Evolutionary conservation across 495 filamentous ascomycete species (phyloP), one percentile per base, ranked within the genome.

Genomic region (Podospora comata): DNA sequence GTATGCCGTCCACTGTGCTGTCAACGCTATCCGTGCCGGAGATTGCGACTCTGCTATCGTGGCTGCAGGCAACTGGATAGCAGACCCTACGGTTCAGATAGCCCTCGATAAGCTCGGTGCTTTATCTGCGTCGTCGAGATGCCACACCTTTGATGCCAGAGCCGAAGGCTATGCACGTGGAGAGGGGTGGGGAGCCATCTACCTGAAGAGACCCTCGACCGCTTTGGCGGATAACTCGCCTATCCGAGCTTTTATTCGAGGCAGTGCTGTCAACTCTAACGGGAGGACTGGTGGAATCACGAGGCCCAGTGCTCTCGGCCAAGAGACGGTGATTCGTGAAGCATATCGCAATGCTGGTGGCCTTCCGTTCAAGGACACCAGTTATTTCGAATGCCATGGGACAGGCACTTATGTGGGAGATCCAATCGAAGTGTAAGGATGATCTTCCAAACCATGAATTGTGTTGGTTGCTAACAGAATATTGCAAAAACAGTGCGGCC

Each of bases 81-180:
- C 63, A 54, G 73, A 67, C 73, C 80, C 20, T 30, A 73, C 70
- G 71, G 53, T 72, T 44, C 57, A 75, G 70, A 34, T 64, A 4
- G 23, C 23, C 23, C 56, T 56, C 23, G 60, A 30, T 9, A 34
- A 48, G 15, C 61, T 34, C 18, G 59, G 59, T 39, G 61, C 80
- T 28, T 65, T 83, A 18, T 75, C 74, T 16, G 64, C 76, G 18
- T 75, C 77, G 26, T 76, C 77, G 15, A 74, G 64, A 1, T 90
- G 82, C 61, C 79, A 85, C 53, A 83, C 83, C 0, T 92, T 88
- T 66, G 86, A 88, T 69, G 77, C 81, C 0, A 64, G 72, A 0
- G 89, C 87, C n/a, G 79, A 88, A 73, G 89, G 89, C 0, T 91
- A 88, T 72, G 86, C 74, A 0, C 77, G 88, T 7, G 90, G 79